Conservation (phyloP, 2,329 filamentous ascomycete genomes). For the Fusarium buxicola region DNA sequence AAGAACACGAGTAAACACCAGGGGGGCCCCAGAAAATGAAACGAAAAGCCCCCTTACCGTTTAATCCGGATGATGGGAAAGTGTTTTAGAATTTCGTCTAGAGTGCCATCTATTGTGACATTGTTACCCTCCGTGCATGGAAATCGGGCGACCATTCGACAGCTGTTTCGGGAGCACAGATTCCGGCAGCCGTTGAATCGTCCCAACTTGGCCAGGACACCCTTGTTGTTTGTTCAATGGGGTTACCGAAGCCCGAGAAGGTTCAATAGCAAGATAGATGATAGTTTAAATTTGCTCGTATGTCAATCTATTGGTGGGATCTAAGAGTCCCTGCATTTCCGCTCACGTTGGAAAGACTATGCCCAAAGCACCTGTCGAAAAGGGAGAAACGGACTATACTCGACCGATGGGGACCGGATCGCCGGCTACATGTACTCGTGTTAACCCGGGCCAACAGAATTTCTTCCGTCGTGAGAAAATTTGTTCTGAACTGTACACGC, state of each 20-base stretch:
- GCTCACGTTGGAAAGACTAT: not conserved
- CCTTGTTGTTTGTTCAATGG: not conserved
- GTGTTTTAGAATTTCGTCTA: constrained; percentile 5
- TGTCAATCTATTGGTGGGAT: constrained; percentile 5
- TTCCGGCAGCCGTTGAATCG: not conserved
- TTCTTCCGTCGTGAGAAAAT: not conserved
- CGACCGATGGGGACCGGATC: constrained; percentile 1
- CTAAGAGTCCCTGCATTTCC: not conserved
- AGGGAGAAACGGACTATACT: not conserved
- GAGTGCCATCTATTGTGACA: not conserved
- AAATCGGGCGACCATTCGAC: not conserved
- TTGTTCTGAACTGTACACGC: too few relatives aligned
- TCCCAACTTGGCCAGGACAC: not conserved
- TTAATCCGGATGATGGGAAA: not conserved
- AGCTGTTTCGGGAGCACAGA: not conserved
- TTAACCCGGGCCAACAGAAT: not conserved
- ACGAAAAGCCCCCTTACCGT: not conserved
- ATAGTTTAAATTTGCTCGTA: not conserved
- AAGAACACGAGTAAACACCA: not conserved
- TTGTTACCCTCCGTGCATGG: not conserved
- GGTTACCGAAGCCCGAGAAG: not conserved
- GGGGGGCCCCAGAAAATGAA: not conserved
- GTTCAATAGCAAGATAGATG: not conserved
- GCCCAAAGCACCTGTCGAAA: not conserved
- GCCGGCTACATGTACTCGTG: not conserved